Evolutionary conservation across 1,284 basidiomycete genomes (phyloP).

Genomic region (Puccinia novopanici): DNA sequence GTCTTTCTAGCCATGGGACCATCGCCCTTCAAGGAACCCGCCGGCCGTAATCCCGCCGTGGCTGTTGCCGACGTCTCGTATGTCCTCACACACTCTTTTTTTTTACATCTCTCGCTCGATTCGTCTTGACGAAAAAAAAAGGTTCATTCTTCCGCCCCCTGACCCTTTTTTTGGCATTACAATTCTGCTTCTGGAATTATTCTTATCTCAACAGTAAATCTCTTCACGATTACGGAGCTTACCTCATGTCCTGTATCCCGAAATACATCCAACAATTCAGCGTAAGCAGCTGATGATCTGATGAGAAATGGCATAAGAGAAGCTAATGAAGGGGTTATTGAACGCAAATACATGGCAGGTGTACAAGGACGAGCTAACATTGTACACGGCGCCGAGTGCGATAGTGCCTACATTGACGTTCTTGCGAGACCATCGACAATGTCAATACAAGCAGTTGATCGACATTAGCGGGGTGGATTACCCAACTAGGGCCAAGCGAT

Average conservation of each 20-base stretch:
- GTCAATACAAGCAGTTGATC: slow-evolving; percentile 88
- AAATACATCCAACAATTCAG: slow-evolving; percentile 96
- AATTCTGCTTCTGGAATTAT: not conserved
- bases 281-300: not conserved
- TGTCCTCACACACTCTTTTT: too few species aligned
- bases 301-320: not conserved
- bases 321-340: not conserved
- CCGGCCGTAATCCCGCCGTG: slow-evolving; percentile 38
- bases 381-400: slow-evolving; percentile 81
- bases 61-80: slow-evolving; percentile 37
- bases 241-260: slow-evolving; percentile 80
- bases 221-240: slow-evolving; percentile 58
- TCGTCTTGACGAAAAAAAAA: not conserved
- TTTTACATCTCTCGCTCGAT: not conserved
- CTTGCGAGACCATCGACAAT: slow-evolving; percentile 92
- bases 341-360: slow-evolving; percentile 61
- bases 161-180: not conserved
- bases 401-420: slow-evolving; percentile 86
- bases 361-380: slow-evolving; percentile 90
- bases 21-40: slow-evolving; percentile 45
- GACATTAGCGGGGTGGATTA: slow-evolving; percentile 96
- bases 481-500: slow-evolving; percentile 87
- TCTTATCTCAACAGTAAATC: slow-evolving; percentile 28
- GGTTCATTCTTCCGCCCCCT: too few species aligned
- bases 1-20: slow-evolving; percentile 37